Percentiles rank a stretch among this genome's conserved stretches.
Conservation (phyloP, 1,284 basidiomycete genomes). For the Bjerkandera adusta region DNA sequence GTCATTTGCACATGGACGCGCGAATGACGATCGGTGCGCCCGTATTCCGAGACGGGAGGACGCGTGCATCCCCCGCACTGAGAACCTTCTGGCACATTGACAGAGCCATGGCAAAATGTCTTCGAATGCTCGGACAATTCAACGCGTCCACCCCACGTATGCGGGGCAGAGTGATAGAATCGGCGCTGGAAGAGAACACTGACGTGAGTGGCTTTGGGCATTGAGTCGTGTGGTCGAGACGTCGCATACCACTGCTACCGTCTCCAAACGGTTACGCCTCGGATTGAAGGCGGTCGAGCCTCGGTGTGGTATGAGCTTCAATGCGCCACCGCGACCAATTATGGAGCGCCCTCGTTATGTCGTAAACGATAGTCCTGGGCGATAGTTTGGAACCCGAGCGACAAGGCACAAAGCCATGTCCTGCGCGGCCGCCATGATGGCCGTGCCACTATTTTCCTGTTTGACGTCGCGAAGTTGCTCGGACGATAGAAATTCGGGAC, state of each 20-base stretch:
- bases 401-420: too few species aligned
- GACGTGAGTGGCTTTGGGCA: neutral
- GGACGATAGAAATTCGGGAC: too few species aligned
- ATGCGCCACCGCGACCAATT: neutral
- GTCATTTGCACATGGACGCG: too few species aligned
- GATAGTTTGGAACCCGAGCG: too few species aligned
- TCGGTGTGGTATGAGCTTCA: conserved; percentile 21
- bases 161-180: conserved; percentile 11
- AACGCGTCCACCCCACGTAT: conserved; percentile 18
- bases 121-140: conserved; percentile 30
- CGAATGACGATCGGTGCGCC: conserved; percentile 7
- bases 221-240: conserved; percentile 11
- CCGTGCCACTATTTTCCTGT: too few species aligned
- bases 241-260: neutral
- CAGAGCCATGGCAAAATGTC: conserved; percentile 25
- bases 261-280: conserved; percentile 25
- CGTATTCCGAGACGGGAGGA: too few species aligned
- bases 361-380: too few species aligned
- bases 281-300: conserved; percentile 28
- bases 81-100: conserved; percentile 11
- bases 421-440: too few species aligned
- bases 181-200: conserved; percentile 2
- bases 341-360: neutral
- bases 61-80: too few species aligned
- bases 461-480: too few species aligned